These are phyloP conservation scores for Trichoderma sp. DNA, from an alignment of 2,329 filamentous ascomycete genomes.

Conservation along the genomic window DNA sequence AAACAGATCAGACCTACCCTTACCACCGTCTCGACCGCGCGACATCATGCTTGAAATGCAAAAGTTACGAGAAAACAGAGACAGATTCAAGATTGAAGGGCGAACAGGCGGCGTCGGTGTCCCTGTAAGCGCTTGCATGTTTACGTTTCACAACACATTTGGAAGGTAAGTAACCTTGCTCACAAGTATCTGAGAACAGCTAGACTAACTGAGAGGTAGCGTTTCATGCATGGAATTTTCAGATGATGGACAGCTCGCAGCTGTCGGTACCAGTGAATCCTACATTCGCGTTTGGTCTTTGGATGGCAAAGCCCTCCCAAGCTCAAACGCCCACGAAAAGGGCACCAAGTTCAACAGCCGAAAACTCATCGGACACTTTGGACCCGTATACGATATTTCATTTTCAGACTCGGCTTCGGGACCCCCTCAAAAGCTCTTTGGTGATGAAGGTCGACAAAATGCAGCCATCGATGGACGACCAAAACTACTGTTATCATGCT, in stretches of 20 bases:
- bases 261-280: constrained; percentile 87
- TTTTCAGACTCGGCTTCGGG: constrained; percentile 76
- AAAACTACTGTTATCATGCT: constrained; percentile 83
- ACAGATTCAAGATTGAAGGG: constrained; percentile 85
- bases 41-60: constrained; percentile 95
- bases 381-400: constrained; percentile 83
- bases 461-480: constrained; percentile 58
- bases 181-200: too few relatives aligned
- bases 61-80: constrained; percentile 88
- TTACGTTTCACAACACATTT: constrained; percentile 96
- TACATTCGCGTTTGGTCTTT: constrained; percentile 95
- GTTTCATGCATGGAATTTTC: constrained; percentile 96
- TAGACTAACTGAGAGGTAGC: constrained; percentile 47
- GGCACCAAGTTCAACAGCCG: constrained; percentile 64
- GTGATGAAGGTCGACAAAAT: constrained; percentile 49
- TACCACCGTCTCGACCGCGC: constrained; percentile 83
- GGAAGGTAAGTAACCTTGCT: constrained; percentile 67
- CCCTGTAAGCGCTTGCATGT: constrained; percentile 90
- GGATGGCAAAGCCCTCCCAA: constrained; percentile 79
- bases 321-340: constrained; percentile 63
- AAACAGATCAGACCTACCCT: constrained; percentile 75
- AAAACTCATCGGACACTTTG: constrained; percentile 86
- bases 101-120: constrained; percentile 82
- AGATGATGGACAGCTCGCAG: constrained; percentile 83
- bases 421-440: constrained; percentile 54